Conservation (phyloP, 805 yeast genomes). For the Kazachstania martiniae region DNA sequence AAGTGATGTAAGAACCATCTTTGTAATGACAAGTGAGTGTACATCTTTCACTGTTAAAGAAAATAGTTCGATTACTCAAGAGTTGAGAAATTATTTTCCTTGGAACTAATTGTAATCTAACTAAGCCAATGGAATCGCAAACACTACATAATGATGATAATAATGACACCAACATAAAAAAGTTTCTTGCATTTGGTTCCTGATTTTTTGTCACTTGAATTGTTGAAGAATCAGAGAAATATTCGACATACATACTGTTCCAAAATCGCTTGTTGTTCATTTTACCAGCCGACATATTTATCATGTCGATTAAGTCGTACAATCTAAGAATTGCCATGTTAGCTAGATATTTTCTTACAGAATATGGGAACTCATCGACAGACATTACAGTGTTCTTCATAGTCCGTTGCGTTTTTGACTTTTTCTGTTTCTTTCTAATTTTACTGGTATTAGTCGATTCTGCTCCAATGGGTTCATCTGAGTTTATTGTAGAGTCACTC, state of each 20-base stretch:
- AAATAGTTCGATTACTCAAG: conserved; percentile 41
- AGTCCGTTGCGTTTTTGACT: too few species aligned
- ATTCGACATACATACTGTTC: not conserved
- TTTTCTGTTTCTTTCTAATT: too few species aligned
- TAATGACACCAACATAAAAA: not conserved
- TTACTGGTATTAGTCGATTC: too few species aligned
- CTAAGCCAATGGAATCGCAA: too few species aligned
- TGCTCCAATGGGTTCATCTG: too few species aligned
- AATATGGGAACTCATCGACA: too few species aligned
- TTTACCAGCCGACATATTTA: conserved; percentile 27
- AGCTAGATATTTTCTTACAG: conserved; percentile 25
- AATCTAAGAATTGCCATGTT: conserved; percentile 40
- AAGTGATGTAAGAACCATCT: conserved; percentile 62
- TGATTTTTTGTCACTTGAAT: not conserved
- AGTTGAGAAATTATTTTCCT: conserved; percentile 41
- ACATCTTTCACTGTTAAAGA: conserved; percentile 42
- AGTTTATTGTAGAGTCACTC: too few species aligned
- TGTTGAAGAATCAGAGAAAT: conserved; percentile 1
- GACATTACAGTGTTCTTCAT: too few species aligned
- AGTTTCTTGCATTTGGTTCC: not conserved
- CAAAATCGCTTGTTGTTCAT: not conserved
- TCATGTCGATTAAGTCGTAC: conserved; percentile 36
- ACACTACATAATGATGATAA: conserved; percentile 26
- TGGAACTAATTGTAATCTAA: conserved; percentile 41
- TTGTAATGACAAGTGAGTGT: conserved; percentile 41